Conservation (phyloP, 257 asterid species). For the Capsicum baccatum region DNA sequence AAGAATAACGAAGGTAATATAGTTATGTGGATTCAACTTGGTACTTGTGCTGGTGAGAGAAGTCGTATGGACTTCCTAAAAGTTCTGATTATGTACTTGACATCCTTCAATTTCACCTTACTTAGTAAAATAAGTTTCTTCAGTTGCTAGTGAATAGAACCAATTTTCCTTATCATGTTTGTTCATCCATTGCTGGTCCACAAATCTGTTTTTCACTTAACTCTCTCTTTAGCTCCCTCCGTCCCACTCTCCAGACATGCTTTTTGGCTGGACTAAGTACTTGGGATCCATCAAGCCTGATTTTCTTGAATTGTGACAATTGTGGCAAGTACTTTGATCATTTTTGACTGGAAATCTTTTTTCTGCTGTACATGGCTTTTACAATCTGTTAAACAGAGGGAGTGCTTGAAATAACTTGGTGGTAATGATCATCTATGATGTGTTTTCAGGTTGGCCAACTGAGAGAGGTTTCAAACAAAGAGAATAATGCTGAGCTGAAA, state of each 20-base stretch:
- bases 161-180: not conserved
- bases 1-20: not conserved
- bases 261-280: too few species aligned
- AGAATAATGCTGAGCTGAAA: constrained; percentile 69
- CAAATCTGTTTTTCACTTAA: not conserved
- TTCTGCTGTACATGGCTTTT: not conserved
- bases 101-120: not conserved
- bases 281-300: too few species aligned
- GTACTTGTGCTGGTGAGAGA: not conserved
- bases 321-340: not conserved
- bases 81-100: not conserved
- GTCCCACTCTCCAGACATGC: too few species aligned
- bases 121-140: not conserved
- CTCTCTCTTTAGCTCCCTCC: too few species aligned
- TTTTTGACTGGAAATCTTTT: not conserved
- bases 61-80: too few species aligned
- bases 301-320: not conserved
- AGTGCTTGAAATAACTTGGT: not conserved
- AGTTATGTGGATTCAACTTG: not conserved
- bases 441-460: constrained; percentile 67
- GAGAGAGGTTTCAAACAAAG: constrained; percentile 66
- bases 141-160: not conserved
- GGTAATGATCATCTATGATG: not conserved
- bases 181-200: not conserved
- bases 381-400: not conserved